Base-by-base conservation (phyloP, 2,329 filamentous ascomycete genomes). In the Sclerotinia sclerotiorum region DNA sequence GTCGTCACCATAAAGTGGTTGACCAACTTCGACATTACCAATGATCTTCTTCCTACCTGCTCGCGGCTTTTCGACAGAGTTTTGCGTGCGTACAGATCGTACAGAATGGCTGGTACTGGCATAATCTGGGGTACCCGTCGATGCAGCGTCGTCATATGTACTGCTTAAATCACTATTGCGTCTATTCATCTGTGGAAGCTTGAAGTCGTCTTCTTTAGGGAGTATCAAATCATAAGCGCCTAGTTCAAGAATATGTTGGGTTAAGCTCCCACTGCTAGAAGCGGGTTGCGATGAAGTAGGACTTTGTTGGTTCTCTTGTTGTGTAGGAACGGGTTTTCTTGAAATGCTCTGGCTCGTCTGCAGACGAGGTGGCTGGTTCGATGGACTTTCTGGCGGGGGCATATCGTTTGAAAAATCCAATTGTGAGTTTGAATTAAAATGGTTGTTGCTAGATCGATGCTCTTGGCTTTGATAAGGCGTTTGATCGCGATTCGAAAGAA, bases 11-110 rank as follows among this genome's bases (percentile, higher is more conserved):
- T 65, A 48, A 35, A 67, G 60, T 32, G 65, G 27, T 48, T 70
- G 58, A 1, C 67, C 63, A 49, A 68, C 61, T 63, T 74, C 72
- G 24, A 68, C 32, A 46, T 72, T 71, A 11, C 92, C 93, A 15
- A 94, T 88, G 1, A 90, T 93, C 77, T 90, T 93, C 77, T 94
- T 82, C 8, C 94, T 88, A 61, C 94, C 94, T 71, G 91, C 90
- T 71, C 94, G 86, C 21, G 91, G 90, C 69, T 85, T 86, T 68
- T 92, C 89, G 11, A 85, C 79, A 0, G 85, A 84, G 69, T 83
- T 78, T 71, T 82, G 79, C 2, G 82, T 74, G 46, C 74, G 73
- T 11, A 74, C 65, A 27, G 65, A 67, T 39, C 75, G 72, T 7
- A 74, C 66, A 52, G 77, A 77, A 49, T 64, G 72, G 55, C 70